Percentiles rank a stretch among this genome's conserved stretches.
phyloP scores from a whole-genome alignment of 805 yeast species.

The Saccharomyces mikatae region DNA sequence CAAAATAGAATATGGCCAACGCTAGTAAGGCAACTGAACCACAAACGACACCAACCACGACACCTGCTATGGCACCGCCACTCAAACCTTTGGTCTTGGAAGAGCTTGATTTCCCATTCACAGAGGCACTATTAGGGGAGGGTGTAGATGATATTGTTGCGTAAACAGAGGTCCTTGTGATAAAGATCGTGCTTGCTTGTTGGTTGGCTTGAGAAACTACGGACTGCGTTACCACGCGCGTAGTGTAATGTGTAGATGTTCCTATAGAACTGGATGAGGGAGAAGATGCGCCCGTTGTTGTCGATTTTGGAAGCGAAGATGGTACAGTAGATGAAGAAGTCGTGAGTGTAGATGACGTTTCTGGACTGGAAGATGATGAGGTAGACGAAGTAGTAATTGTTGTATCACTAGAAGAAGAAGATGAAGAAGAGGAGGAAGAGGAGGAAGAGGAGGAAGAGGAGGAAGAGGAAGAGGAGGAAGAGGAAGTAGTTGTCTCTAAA shows the following conservation, averaged over 20 bases:
- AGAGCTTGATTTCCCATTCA: not conserved
- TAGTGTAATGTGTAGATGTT: constrained; percentile 17
- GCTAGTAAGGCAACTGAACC: constrained; percentile 33
- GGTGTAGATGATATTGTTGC: constrained; percentile 11
- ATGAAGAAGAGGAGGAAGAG: constrained; percentile 8
- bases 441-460: constrained; percentile 11
- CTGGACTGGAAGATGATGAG: constrained; percentile 7
- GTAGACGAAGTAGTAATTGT: no score
- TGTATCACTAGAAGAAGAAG: constrained; percentile 8
- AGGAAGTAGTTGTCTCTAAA: constrained; percentile 5
- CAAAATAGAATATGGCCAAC: constrained; percentile 34
- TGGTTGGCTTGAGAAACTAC: constrained; percentile 15
- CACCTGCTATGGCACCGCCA: constrained; percentile 49
- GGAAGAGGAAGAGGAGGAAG: constrained; percentile 6
- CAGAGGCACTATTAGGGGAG: not conserved
- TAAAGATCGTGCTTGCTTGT: constrained; percentile 15
- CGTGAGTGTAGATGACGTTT: constrained; percentile 11
- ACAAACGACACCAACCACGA: constrained; percentile 43
- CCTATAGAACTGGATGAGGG: not conserved
- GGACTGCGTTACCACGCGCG: constrained; percentile 20
- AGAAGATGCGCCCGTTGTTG: not conserved
- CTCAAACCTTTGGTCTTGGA: constrained; percentile 6
- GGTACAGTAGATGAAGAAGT: constrained; percentile 13
- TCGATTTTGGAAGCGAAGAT: constrained; percentile 10
- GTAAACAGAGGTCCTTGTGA: constrained; percentile 25